These are phyloP conservation scores for Colletotrichum phormii DNA, from an alignment of 2,329 filamentous ascomycete genomes.

Conservation along the genomic window DNA sequence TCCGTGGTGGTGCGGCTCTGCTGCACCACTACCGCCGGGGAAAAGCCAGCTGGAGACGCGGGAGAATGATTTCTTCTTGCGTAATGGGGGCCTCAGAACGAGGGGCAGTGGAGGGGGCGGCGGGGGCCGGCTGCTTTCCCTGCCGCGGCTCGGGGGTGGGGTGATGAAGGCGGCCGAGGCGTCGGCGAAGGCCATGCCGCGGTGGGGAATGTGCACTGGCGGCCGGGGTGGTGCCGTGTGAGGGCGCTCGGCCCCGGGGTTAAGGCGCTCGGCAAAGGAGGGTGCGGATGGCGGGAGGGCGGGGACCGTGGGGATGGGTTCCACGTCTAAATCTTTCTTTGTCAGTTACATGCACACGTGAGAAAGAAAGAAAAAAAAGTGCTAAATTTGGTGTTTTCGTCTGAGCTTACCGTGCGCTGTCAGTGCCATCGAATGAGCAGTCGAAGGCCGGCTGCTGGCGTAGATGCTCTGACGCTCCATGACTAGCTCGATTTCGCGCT, in stretches of 20 bases:
- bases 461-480: constrained; percentile 72
- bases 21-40: constrained; percentile 48
- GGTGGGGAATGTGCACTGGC: constrained; percentile 47
- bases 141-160: constrained; percentile 42
- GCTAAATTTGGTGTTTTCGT: constrained; percentile 11
- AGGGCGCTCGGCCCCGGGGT: constrained; percentile 53
- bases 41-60: constrained; percentile 71
- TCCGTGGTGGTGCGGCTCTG: constrained; percentile 46
- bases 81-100: constrained; percentile 68
- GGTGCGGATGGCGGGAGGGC: constrained; percentile 67
- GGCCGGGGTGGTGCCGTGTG: constrained; percentile 49
- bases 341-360: constrained; percentile 22
- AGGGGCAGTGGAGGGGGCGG: constrained; percentile 64
- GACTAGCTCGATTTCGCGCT: constrained; percentile 70
- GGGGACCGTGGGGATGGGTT: constrained; percentile 67
- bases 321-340: constrained; percentile 50
- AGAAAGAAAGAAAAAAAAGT: neutral
- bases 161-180: constrained; percentile 46
- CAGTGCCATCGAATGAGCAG: constrained; percentile 54
- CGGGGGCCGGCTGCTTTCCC: constrained; percentile 55
- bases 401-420: constrained; percentile 30
- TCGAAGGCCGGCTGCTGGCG: constrained; percentile 63
- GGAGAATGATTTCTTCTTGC: constrained; percentile 76
- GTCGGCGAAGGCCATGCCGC: constrained; percentile 44
- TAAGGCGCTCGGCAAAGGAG: constrained; percentile 68